Base-by-base conservation (phyloP, 2,329 filamentous ascomycete species). In the Fusarium sp. region DNA sequence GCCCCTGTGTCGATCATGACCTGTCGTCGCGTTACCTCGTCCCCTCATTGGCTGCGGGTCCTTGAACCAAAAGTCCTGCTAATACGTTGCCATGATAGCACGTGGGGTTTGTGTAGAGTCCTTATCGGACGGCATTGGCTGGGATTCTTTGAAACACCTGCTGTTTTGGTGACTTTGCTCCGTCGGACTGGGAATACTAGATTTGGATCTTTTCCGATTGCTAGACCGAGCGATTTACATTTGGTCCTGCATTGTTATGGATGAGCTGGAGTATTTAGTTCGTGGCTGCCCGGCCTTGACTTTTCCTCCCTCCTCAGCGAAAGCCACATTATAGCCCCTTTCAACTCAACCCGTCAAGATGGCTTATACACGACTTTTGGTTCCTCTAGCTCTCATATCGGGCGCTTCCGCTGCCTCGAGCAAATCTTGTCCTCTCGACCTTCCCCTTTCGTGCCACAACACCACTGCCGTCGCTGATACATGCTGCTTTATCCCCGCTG, bases 401-500 rank as follows among this genome's bases (percentile, higher is more conserved):
- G 41, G 39, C 3, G 59, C 20, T n/a, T 56, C 70, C 10, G 73
- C 75, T 4, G 66, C 66, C 20, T 61, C 72, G 9, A 59, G 43
- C n/a, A 59, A 48, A 4, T 75, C 73, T 16, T 78, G 77, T 65
- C 37, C 75, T 7, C 69, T 57, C 25, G 65, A 78, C 11, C 18
- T 73, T 2, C 77, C 77, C 18, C 62, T 79, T 13, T 77, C 75
- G 76, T 94, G 92, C 79, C 88, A 91, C 67, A 92, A 92, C 78
- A 89, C 87, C 7, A 90, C 90, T 4, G 82, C 83, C 9, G 87
- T 89, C n/a, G 81, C 86, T 60, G 87, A 95, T 78, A 88, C 91
- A 8, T 95, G 93, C 84, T 95, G 93, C 83, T 93, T 94, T 84
- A 87, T 89, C 25, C 93, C 93, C 0, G 91, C 92, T 5, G 93